Percentiles rank a stretch among this genome's conserved stretches.
Evolutionary conservation across 1,139 yeast genomes (phyloP).

Genomic region (Pichia sp.): DNA sequence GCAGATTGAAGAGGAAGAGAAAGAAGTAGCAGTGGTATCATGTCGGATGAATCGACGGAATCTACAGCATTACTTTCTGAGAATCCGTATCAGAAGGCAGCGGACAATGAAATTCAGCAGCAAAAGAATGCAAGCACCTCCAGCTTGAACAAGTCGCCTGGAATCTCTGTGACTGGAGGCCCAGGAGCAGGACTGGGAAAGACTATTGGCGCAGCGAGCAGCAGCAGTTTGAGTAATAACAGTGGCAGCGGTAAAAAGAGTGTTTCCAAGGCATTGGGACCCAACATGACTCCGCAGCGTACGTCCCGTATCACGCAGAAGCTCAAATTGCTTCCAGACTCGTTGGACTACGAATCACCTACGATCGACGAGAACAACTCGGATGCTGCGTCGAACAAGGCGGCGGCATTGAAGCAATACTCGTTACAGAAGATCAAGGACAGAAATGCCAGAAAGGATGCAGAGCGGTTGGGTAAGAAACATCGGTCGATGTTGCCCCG

Average conservation of each 20-base stretch:
- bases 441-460: constrained; percentile 90
- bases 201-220: neutral
- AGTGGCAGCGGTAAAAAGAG: constrained; percentile 2
- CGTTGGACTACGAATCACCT: constrained; percentile 41
- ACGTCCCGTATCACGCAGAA: constrained; percentile 86
- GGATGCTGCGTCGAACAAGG: constrained; percentile 8
- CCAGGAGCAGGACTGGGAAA: neutral
- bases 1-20: neutral
- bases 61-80: constrained; percentile 36
- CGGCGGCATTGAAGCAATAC: constrained; percentile 20
- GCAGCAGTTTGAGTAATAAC: neutral
- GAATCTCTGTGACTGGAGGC: neutral
- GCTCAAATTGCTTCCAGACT: constrained; percentile 81
- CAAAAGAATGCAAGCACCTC: neutral
- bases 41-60: constrained; percentile 23
- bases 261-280: constrained; percentile 25
- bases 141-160: neutral
- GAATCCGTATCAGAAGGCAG: constrained; percentile 31
- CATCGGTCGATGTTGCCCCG: constrained; percentile 82
- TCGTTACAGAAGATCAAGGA: constrained; percentile 76
- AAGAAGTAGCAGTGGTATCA: neutral
- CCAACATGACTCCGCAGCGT: constrained; percentile 68
- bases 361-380: constrained; percentile 53
- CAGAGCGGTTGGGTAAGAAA: constrained; percentile 85
- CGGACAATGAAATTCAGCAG: constrained; percentile 2